Evolutionary conservation across 140 eudicot species (phyloP), one percentile per base, ranked within the genome.

Genomic region (Ambrosia hybrid): DNA sequence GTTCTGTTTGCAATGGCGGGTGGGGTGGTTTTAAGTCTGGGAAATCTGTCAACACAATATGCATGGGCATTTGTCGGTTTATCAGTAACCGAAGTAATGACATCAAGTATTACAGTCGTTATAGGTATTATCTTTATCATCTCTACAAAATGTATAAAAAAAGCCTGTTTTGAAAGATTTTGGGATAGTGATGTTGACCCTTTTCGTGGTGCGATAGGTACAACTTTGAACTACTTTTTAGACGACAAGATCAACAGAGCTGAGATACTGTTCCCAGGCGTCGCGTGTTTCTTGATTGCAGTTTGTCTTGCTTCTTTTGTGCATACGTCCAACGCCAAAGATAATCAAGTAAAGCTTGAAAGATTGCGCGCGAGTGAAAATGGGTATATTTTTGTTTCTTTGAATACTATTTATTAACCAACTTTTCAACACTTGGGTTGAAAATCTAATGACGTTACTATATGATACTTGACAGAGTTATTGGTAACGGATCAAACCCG

Each of bases 31-130:
- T 86, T 93, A 9, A 80, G 98, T 72, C 72, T 90, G 5, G 98
- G 97, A 13, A 93, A 93, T 72, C 57, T 90, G 21, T 76, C 96
- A 7, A 84, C 92, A 12, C 98, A 93, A 67, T 93, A 93, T 70
- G 97, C 97, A 41, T 93, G 86, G 89, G 96, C 98, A 13, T 85
- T 87, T 77, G 98, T 93, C 46, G 98, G 98, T 46, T 82, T 93
- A 75, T 89, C 98, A 0, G 95, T 89, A 71, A 83, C 89, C 1
- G 91, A 85, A 51, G 98, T 93, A 51, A 67, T 93, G 6, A 74
- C 88, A 5, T 71, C 97, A 37, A 93, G 96, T 83, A 85, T 90
- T 21, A 88, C 98, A 16, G 97, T 90, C 48, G 96, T 90, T 6
- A 81, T 90, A 80, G 97, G 98, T 93, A 83, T 51, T 51, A 30